phyloP scores from a whole-genome alignment of 345 rosid genomes.

The Geranium brycei region DNA sequence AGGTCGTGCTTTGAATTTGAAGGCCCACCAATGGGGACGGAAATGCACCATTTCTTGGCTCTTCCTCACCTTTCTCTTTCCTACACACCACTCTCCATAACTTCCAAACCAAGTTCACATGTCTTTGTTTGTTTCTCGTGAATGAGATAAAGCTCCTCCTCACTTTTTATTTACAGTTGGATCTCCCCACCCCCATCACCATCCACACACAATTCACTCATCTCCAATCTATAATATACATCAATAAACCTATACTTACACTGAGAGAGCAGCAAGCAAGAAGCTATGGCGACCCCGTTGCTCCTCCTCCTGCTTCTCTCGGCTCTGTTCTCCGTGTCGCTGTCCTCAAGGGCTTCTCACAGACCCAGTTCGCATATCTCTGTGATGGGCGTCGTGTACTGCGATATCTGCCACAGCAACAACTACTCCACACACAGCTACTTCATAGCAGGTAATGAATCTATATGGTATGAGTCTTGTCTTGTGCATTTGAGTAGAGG shows the following conservation, averaged over 20 bases:
- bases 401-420: constrained; percentile 96
- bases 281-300: not conserved
- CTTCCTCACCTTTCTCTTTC: not conserved
- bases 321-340: not conserved
- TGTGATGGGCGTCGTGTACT: constrained; percentile 85
- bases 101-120: not conserved
- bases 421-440: constrained; percentile 92
- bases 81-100: not conserved
- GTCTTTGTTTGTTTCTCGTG: not conserved
- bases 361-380: constrained; percentile 38
- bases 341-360: not conserved
- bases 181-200: not conserved
- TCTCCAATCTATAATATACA: not conserved
- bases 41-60: not conserved
- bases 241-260: not conserved
- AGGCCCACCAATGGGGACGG: not conserved
- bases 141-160: not conserved
- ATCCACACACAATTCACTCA: not conserved
- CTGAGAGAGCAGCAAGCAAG: not conserved
- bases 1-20: not conserved
- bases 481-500: not conserved
- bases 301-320: not conserved
- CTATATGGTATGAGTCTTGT: not conserved
- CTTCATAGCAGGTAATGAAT: constrained; percentile 68
- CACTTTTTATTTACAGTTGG: not conserved